Percentiles rank a stretch among this genome's conserved stretches.
These are phyloP conservation scores for Fomes fomentarius DNA, from an alignment of 1,284 basidiomycete species.

Conservation along the genomic window DNA sequence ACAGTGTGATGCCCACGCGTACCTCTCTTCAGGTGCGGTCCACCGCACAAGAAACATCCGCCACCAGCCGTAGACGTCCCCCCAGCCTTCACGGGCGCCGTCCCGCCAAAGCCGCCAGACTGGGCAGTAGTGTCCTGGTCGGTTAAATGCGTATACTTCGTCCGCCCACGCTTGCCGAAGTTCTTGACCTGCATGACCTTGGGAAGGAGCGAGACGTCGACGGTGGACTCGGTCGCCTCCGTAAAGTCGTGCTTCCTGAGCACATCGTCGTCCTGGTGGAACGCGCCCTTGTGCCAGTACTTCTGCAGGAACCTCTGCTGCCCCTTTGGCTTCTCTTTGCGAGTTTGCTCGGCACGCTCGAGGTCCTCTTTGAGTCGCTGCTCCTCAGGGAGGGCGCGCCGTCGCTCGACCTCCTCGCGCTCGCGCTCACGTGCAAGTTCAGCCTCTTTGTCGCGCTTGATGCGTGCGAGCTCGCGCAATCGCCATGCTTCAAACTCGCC, in stretches of 20 bases:
- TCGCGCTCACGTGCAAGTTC: slow-evolving; percentile 80
- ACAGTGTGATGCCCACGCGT: slow-evolving; percentile 14
- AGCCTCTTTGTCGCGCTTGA: slow-evolving; percentile 91
- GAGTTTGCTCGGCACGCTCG: slow-evolving; percentile 78
- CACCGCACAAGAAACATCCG: slow-evolving; percentile 92
- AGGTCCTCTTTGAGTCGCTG: slow-evolving; percentile 90
- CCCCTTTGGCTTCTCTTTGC: slow-evolving; percentile 86
- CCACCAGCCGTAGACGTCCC: slow-evolving; percentile 58
- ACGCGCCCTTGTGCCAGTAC: slow-evolving; percentile 99
- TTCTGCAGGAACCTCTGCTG: slow-evolving; percentile 95
- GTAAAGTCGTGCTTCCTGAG: slow-evolving; percentile 86
- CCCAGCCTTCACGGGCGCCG: slow-evolving; percentile 55
- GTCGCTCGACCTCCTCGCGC: slow-evolving; percentile 86
- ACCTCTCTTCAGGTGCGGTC: slow-evolving; percentile 90
- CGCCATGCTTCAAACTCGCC: slow-evolving; percentile 97
- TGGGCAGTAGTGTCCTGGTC: slow-evolving; percentile 88
- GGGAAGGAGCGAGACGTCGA: slow-evolving; percentile 87
- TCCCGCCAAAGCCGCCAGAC: slow-evolving; percentile 71
- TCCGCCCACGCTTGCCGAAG: slow-evolving; percentile 91
- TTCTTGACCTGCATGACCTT: slow-evolving; percentile 97
- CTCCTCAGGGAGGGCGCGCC: slow-evolving; percentile 91
- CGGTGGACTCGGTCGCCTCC: slow-evolving; percentile 83
- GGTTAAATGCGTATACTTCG: slow-evolving; percentile 94
- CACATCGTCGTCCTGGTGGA: slow-evolving; percentile 95
- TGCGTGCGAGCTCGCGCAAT: slow-evolving; percentile 86